A percentile compares a stretch with the other conserved stretches of the same genome.
Evolutionary conservation across 129 eudicot genomes (phyloP).

Genomic region (Helichrysum umbraculigerum): DNA sequence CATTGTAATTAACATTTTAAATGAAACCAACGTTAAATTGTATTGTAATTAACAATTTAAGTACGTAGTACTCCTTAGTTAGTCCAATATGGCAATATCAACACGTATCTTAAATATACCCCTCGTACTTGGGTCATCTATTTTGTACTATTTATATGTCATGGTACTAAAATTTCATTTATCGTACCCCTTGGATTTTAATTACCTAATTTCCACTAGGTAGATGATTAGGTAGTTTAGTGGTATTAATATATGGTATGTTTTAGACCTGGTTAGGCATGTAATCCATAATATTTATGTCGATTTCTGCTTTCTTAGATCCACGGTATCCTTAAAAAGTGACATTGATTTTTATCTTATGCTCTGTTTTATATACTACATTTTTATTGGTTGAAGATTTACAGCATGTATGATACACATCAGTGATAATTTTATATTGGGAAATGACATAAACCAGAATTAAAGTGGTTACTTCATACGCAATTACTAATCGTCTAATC

Average conservation of each 20-base stretch:
- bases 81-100: too few species aligned
- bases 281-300: neutral
- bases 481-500: too few species aligned
- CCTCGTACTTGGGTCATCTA: too few species aligned
- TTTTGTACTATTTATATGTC: constrained; percentile 7
- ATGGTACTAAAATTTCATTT: neutral
- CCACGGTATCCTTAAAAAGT: neutral
- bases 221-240: neutral
- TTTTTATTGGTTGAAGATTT: neutral
- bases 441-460: neutral
- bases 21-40: too few species aligned
- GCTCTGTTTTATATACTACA: neutral
- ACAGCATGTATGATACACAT: neutral
- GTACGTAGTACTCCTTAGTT: too few species aligned
- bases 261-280: constrained; percentile 22
- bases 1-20: too few species aligned
- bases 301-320: constrained; percentile 5
- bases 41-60: too few species aligned
- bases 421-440: too few species aligned
- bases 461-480: neutral
- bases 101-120: too few species aligned
- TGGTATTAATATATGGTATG: neutral
- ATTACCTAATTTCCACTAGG: constrained; percentile 13
- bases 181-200: constrained; percentile 16
- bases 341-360: constrained; percentile 4